A percentile compares a stretch with the other conserved stretches of the same genome.
Conservation (phyloP, 73 alveolate genomes). For the Symbiodinium natans region DNA sequence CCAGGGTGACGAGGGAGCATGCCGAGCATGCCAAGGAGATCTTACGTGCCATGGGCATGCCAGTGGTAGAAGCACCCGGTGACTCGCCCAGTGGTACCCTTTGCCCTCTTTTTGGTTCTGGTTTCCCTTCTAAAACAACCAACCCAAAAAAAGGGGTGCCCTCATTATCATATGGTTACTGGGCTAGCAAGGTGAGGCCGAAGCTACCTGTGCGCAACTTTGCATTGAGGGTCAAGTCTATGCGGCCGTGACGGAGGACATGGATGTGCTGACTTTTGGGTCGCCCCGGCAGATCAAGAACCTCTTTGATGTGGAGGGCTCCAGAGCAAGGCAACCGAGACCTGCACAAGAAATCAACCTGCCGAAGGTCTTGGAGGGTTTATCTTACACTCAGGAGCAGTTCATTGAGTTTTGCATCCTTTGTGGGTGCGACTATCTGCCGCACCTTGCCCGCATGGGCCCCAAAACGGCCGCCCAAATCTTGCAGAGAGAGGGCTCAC, state of each 20-base stretch:
- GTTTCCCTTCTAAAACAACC: too few relatives aligned
- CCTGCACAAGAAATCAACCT: conserved; percentile 44
- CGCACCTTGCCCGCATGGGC: conserved; percentile 27
- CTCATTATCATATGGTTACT: too few relatives aligned
- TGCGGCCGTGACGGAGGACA: conserved; percentile 77
- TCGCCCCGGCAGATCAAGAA: conserved; percentile 14
- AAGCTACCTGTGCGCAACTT: conserved; percentile 66
- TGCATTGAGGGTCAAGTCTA: conserved; percentile 51
- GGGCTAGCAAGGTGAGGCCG: conserved; percentile 19
- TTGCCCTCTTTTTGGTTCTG: too few relatives aligned
- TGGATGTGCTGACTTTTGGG: conserved; percentile 55
- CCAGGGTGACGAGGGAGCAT: conserved; percentile 37
- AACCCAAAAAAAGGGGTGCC: too few relatives aligned
- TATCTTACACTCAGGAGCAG: conserved; percentile 23
- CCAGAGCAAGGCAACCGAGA: conserved; percentile 25
- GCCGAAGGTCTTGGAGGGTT: not conserved
- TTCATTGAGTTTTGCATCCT: conserved; percentile 68
- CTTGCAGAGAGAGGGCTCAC: conserved; percentile 27
- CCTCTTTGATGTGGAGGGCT: conserved; percentile 76
- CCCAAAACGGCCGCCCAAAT: conserved; percentile 68
- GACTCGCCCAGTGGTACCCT: too few relatives aligned
- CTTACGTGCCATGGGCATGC: conserved; percentile 52
- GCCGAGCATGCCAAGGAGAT: conserved; percentile 32
- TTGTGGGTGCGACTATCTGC: conserved; percentile 73
- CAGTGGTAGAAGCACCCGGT: conserved; percentile 31